Percentiles rank a stretch among this genome's conserved stretches.
phyloP scores from a whole-genome alignment of 2,329 filamentous ascomycete genomes.

The Botrytis sinoallii region DNA sequence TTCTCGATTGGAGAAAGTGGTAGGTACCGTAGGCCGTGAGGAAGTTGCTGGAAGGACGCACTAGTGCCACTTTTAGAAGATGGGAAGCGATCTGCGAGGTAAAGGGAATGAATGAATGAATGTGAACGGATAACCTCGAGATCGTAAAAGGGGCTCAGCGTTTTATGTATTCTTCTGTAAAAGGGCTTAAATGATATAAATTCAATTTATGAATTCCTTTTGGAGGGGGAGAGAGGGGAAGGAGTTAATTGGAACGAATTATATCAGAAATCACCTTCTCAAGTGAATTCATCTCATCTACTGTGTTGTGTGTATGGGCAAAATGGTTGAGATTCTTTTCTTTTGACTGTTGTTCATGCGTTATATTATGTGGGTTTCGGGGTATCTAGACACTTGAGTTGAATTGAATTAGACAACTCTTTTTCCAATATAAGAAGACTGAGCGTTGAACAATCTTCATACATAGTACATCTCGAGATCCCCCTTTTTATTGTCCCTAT shows the following conservation, averaged over 20 bases:
- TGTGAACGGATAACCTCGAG: background rate
- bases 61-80: constrained; percentile 20
- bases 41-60: constrained; percentile 19
- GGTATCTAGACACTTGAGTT: background rate
- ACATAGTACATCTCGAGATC: background rate
- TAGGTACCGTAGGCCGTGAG: background rate
- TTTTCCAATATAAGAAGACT: background rate
- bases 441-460: background rate
- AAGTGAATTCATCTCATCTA: background rate
- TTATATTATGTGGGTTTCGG: constrained; percentile 2
- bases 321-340: background rate
- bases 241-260: background rate
- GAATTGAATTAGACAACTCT: background rate
- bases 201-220: background rate
- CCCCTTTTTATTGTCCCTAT: background rate
- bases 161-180: background rate
- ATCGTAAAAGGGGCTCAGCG: background rate
- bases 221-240: background rate
- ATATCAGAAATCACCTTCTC: background rate
- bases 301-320: background rate
- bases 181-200: background rate
- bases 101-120: background rate
- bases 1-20: constrained; percentile 15
- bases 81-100: constrained; percentile 17
- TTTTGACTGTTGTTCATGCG: constrained; percentile 4